Percentiles rank a stretch among this genome's conserved stretches.
phyloP scores from a whole-genome alignment of 176 grass and related monocot species.

The Microstegium vimineum region DNA sequence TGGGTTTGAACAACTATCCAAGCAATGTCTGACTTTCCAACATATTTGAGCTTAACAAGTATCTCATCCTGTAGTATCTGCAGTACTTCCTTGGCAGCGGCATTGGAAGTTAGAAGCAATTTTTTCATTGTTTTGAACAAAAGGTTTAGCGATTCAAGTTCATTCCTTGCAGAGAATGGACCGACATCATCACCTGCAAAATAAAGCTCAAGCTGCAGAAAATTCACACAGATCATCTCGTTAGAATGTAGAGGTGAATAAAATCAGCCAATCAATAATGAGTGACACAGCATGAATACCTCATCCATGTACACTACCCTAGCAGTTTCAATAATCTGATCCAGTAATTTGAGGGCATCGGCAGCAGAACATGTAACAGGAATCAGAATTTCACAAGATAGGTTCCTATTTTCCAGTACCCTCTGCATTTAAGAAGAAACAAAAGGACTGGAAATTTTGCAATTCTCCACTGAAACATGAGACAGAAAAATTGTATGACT shows the following conservation, averaged over 20 bases:
- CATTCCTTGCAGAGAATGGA: constrained; percentile 84
- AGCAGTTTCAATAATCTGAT: constrained; percentile 50
- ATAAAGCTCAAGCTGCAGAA: constrained; percentile 82
- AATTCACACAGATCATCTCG: not conserved
- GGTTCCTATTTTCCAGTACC: constrained; percentile 38
- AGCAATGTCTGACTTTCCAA: constrained; percentile 13
- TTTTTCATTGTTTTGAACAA: constrained; percentile 45
- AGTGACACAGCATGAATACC: constrained; percentile 40
- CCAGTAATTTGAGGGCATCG: constrained; percentile 41
- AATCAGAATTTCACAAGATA: constrained; percentile 49
- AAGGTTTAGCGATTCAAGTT: constrained; percentile 76
- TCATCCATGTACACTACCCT: constrained; percentile 63
- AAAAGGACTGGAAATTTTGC: not conserved
- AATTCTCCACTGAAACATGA: not conserved
- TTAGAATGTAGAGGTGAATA: constrained; percentile 15
- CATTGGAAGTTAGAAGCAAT: constrained; percentile 33
- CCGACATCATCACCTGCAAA: constrained; percentile 59
- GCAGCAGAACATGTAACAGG: constrained; percentile 26
- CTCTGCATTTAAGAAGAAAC: constrained; percentile 40
- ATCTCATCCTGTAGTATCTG: constrained; percentile 40
- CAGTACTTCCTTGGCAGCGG: constrained; percentile 39
- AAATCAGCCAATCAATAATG: not conserved
- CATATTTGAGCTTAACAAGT: constrained; percentile 45
- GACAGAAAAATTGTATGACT: not conserved
- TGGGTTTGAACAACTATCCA: constrained; percentile 38